Evolutionary conservation across 2,329 filamentous ascomycete genomes (phyloP).

Genomic region (Apiospora marii): DNA sequence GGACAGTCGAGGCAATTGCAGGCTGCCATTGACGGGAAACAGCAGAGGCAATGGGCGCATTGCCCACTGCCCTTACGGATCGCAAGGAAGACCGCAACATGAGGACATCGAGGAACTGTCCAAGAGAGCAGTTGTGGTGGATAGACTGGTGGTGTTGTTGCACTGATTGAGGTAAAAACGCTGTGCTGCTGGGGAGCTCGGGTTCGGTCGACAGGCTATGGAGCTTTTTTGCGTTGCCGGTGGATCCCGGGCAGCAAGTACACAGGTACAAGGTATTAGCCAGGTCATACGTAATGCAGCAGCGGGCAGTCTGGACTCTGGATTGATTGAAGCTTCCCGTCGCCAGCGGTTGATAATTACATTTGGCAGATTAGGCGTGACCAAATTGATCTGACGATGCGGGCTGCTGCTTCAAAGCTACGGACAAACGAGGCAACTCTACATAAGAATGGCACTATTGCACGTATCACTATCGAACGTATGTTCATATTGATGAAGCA

Average conservation of each 20-base stretch:
- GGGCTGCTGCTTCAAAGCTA: not conserved
- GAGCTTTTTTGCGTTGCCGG: slow-evolving; percentile 22
- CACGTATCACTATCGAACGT: not conserved
- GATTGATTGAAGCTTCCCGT: not conserved
- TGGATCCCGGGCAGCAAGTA: slow-evolving; percentile 14
- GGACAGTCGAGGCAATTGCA: slow-evolving; percentile 47
- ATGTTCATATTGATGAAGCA: not conserved
- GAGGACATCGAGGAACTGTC: slow-evolving; percentile 52
- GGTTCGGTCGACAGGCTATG: slow-evolving; percentile 16
- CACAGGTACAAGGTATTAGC: slow-evolving; percentile 5
- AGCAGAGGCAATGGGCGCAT: slow-evolving; percentile 60
- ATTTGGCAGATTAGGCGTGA: not conserved
- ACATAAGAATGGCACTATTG: not conserved
- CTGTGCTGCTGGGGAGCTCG: slow-evolving; percentile 21
- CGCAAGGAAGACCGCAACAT: slow-evolving; percentile 76
- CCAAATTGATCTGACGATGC: not conserved
- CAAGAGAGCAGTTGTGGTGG: slow-evolving; percentile 16
- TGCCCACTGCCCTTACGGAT: slow-evolving; percentile 67
- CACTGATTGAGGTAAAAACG: slow-evolving; percentile 21
- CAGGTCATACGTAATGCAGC: slow-evolving; percentile 18
- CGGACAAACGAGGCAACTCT: no score
- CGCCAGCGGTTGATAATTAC: not conserved
- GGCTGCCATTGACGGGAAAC: slow-evolving; percentile 67
- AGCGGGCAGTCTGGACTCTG: not conserved
- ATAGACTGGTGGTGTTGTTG: not conserved